phyloP scores from a whole-genome alignment of 306 rosid genomes.

The Cucurbita pepo region DNA sequence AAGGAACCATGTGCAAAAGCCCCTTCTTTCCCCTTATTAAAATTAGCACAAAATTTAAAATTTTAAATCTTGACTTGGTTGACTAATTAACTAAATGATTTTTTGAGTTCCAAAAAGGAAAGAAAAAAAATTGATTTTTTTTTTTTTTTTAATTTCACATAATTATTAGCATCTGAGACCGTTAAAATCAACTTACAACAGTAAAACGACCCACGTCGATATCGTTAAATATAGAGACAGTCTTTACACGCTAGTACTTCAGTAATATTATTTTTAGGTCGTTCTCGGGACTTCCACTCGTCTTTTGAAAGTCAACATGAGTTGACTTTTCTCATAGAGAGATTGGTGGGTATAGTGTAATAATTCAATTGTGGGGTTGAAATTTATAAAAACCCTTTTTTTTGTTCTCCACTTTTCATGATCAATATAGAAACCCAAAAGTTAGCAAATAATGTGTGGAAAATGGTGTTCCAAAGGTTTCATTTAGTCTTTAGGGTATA shows the following conservation, averaged over 20 bases:
- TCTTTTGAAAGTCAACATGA: background rate
- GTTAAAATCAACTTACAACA: no score
- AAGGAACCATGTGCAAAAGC: background rate
- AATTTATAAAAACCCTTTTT: background rate
- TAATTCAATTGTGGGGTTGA: background rate
- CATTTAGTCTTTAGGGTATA: background rate
- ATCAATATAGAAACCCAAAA: background rate
- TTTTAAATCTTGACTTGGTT: background rate
- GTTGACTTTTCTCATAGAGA: background rate
- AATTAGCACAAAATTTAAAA: background rate
- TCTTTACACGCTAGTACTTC: no score
- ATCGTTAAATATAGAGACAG: no score
- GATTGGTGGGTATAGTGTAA: background rate
- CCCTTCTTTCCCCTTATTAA: background rate
- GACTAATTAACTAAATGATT: background rate
- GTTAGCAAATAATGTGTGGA: background rate
- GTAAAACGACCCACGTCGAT: no score
- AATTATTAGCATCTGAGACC: no score
- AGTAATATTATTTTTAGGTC: no score
- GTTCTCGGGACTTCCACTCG: background rate
- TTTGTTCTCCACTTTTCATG: conserved; percentile 7
- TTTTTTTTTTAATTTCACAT: no score
- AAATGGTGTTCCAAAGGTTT: no score
- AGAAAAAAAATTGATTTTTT: no score
- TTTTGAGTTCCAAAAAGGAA: background rate